These are phyloP conservation scores for Coemansia sp. DNA, from an alignment of 192 early-diverging fungal species.

Conservation along the genomic window DNA sequence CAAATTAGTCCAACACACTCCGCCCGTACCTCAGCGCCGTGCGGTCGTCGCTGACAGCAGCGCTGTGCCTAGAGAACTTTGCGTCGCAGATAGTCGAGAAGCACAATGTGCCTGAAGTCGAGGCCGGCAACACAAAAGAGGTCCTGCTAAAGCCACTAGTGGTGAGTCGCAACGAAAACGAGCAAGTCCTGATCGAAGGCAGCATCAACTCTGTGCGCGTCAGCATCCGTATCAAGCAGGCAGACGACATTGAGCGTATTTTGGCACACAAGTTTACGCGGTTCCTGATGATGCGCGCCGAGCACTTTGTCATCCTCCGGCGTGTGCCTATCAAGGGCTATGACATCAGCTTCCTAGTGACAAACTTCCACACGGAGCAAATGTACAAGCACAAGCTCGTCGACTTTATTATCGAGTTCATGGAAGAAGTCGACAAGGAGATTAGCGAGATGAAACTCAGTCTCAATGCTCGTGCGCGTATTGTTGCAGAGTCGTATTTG, in stretches of 20 bases:
- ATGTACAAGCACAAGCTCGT: constrained; percentile 99
- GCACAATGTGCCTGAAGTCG: constrained; percentile 98
- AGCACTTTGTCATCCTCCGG: constrained; percentile 93
- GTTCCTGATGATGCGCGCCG: constrained; percentile 96
- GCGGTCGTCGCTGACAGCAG: constrained; percentile 90
- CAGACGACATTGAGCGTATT: constrained; percentile 95
- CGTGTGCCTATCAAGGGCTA: constrained; percentile 94
- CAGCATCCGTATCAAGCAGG: constrained; percentile 96
- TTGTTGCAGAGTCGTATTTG: constrained; percentile 79
- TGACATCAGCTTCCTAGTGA: constrained; percentile 96
- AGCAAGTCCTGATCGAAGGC: constrained; percentile 89
- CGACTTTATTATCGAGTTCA: constrained; percentile 98
- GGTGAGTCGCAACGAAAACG: constrained; percentile 91
- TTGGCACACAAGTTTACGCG: constrained; percentile 97
- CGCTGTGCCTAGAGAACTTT: constrained; percentile 97
- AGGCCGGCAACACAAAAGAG: constrained; percentile 79
- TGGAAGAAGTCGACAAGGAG: constrained; percentile 99
- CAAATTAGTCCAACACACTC: constrained; percentile 92
- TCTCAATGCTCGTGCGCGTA: constrained; percentile 88
- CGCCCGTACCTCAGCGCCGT: constrained; percentile 95
- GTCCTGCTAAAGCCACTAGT: constrained; percentile 84
- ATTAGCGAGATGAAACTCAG: constrained; percentile 98
- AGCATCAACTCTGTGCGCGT: constrained; percentile 94
- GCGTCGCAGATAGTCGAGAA: constrained; percentile 95
- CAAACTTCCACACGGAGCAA: constrained; percentile 96